A percentile compares a stretch with the other conserved stretches of the same genome.
phyloP scores from a whole-genome alignment of 2,329 filamentous ascomycete species.

The Cladophialophora carrionii region DNA sequence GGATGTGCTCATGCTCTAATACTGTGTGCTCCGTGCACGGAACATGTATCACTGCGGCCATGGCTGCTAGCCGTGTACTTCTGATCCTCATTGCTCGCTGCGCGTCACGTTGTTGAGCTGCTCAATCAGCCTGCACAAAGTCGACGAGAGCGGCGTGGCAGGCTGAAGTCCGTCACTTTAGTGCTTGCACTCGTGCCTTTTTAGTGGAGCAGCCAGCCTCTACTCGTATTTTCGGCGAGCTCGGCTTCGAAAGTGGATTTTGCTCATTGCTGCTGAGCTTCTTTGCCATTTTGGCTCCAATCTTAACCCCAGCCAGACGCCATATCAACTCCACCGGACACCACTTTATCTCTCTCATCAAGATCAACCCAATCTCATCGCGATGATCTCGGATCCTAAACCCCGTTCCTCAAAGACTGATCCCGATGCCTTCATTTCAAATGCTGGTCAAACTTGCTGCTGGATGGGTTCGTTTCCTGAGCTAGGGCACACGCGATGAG shows the following conservation, averaged over 20 bases:
- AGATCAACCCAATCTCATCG: conserved; percentile 11
- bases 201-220: background rate
- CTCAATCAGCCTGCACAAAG: background rate
- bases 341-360: conserved; percentile 8
- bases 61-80: background rate
- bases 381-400: background rate
- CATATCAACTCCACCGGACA: conserved; percentile 8
- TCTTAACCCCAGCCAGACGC: background rate
- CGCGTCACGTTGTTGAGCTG: background rate
- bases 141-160: background rate
- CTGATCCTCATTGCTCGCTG: background rate
- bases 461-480: background rate
- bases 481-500: background rate
- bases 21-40: background rate
- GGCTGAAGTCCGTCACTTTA: background rate
- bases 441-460: conserved; percentile 1
- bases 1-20: background rate
- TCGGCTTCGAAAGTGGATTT: conserved; percentile 2
- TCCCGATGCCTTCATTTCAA: background rate
- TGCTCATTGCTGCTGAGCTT: background rate
- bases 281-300: background rate
- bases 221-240: conserved; percentile 7
- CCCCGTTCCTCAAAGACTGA: background rate
- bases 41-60: background rate
- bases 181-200: background rate